Percentiles rank a stretch among this genome's conserved stretches.
These are phyloP conservation scores for Fusarium sarcochroum DNA, from an alignment of 2,329 filamentous ascomycete genomes.

Conservation along the genomic window DNA sequence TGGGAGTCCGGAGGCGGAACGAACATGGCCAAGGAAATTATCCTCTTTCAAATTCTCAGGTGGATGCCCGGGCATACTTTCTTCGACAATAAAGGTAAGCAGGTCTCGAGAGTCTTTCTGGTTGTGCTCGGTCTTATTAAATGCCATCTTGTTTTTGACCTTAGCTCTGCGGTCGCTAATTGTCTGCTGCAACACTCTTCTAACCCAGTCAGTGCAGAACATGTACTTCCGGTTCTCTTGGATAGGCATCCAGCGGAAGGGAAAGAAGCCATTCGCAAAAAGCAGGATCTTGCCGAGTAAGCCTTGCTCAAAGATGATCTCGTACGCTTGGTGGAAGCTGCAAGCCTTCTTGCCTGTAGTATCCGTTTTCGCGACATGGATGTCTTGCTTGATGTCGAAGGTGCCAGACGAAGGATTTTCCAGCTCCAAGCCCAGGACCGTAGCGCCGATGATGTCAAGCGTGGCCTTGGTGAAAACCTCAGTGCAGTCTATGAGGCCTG, in stretches of 20 bases:
- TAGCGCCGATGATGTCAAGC: not conserved
- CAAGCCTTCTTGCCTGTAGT: not conserved
- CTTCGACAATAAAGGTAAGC: not conserved
- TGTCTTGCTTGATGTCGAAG: not conserved
- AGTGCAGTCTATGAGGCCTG: not conserved
- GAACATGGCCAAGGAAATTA: not conserved
- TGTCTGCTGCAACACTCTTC: not conserved
- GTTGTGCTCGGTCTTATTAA: not conserved
- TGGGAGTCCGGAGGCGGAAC: not conserved
- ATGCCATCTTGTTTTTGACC: not conserved
- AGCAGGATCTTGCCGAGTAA: not conserved
- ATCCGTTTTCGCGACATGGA: not conserved
- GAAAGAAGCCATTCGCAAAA: not conserved
- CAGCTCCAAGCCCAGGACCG: not conserved
- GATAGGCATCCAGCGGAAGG: not conserved
- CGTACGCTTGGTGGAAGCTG: not conserved
- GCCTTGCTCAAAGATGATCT: not conserved
- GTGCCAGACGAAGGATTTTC: not conserved
- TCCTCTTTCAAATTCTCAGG: not conserved
- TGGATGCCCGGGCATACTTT: not conserved
- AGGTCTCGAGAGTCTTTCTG: not conserved
- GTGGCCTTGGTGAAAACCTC: not conserved
- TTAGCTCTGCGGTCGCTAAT: not conserved
- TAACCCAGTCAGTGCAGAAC: not conserved
- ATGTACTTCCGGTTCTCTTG: not conserved